Conservation (phyloP, 257 asterid genomes). For the Solanum arcanum region DNA sequence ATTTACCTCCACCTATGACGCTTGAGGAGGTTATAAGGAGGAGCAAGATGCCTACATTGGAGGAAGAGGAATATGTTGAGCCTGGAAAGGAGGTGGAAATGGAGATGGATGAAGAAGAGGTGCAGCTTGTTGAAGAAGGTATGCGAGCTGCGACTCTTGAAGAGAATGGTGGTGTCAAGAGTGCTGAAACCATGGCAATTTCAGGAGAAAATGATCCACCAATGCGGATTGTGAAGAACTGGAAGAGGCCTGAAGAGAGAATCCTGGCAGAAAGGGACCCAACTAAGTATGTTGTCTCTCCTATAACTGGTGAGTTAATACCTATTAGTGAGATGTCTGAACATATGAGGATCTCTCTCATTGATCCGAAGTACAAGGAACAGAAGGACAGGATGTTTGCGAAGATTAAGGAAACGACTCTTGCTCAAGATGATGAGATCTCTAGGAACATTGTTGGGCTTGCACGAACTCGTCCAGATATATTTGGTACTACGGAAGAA, state of each 20-base stretch:
- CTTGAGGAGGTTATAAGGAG: slow-evolving; percentile 93
- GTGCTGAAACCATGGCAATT: slow-evolving; percentile 27
- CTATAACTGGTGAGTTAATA: slow-evolving; percentile 82
- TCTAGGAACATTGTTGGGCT: slow-evolving; percentile 90
- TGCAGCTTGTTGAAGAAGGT: slow-evolving; percentile 87
- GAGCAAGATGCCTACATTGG: slow-evolving; percentile 68
- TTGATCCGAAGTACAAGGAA: slow-evolving; percentile 91
- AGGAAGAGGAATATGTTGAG: slow-evolving; percentile 68
- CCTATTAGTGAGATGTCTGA: slow-evolving; percentile 88
- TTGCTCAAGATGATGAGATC: slow-evolving; percentile 91
- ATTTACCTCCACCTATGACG: slow-evolving; percentile 93
- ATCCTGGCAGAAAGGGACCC: slow-evolving; percentile 77
- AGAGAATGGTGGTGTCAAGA: slow-evolving; percentile 43
- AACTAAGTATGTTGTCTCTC: slow-evolving; percentile 68
- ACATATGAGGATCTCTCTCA: slow-evolving; percentile 91
- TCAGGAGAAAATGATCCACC: slow-evolving; percentile 71
- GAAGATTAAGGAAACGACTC: slow-evolving; percentile 84
- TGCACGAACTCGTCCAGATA: slow-evolving; percentile 88
- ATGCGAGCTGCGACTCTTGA: slow-evolving; percentile 78
- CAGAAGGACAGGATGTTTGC: slow-evolving; percentile 98
- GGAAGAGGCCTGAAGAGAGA: slow-evolving; percentile 95
- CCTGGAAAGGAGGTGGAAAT: slow-evolving; percentile 91
- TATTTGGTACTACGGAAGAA: slow-evolving; percentile 95
- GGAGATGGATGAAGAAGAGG: slow-evolving; percentile 99
- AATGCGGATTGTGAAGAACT: slow-evolving; percentile 85